These are phyloP conservation scores for Angophora floribunda DNA, from an alignment of 345 rosid genomes.

Conservation along the genomic window DNA sequence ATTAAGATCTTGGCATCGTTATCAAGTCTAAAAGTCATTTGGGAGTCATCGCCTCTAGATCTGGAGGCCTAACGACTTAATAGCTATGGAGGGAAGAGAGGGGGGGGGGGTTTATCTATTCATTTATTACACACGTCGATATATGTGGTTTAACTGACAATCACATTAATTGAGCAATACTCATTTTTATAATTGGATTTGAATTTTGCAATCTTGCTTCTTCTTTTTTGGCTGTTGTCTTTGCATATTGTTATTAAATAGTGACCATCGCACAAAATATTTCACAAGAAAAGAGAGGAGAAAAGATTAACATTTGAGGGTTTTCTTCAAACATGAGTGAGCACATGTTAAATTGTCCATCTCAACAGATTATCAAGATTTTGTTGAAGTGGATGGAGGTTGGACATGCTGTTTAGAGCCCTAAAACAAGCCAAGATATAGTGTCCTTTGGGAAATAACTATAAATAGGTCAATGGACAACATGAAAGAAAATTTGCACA, in stretches of 20 bases:
- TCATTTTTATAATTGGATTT: not conserved
- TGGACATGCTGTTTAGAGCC: not conserved
- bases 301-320: not conserved
- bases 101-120: not conserved
- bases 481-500: not conserved
- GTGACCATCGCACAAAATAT: not conserved
- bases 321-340: not conserved
- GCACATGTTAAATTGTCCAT: not conserved
- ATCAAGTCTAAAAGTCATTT: not conserved
- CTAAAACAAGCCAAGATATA: not conserved
- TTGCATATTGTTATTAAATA: accelerated
- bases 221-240: not conserved
- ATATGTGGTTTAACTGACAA: accelerated
- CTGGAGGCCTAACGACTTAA: not conserved
- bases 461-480: not conserved
- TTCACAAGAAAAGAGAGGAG: not conserved
- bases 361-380: not conserved
- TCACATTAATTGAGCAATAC: not conserved
- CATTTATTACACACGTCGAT: not conserved
- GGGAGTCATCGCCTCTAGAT: not conserved
- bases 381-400: not conserved
- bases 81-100: not conserved
- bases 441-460: not conserved
- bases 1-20: not conserved
- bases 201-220: not conserved